Base-by-base conservation (phyloP, 164 flowering plant genomes). In the Sedum album region DNA sequence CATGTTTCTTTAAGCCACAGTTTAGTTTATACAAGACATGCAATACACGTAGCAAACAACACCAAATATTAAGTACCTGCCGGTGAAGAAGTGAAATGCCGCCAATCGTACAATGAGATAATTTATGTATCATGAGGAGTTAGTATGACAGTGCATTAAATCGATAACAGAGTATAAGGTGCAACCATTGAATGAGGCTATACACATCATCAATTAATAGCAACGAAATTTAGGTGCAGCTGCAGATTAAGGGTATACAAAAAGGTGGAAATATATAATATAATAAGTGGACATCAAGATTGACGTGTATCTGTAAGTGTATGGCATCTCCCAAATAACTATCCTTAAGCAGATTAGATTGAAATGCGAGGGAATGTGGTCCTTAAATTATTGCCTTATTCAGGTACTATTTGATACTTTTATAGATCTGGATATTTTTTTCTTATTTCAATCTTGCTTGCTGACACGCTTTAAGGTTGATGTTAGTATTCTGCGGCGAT, bases 171-270 rank as follows among this genome's bases (percentile, higher is more conserved):
- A 57, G 62, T 55, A 55, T 26, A 55, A 25, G 17, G 61, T 55
- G 25, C 57, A 25, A 57, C n/a, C 62, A 57, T 57, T 57, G 62
- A 57, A 57, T 57, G 62, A 57, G n/a, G 33, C 31, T 26, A 0
- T 57, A 57, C 28, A 57, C 31, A 25, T 28, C 62, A 28, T 7
- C 62, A 57, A 26, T 57, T 57, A 57, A 57, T 57, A 57, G 62
- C 62, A 28, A 15, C 10, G 4, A 57, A 57, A 57, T 57, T 57
- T 57, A 57, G 62, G 62, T 57, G 62, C 62, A n/a, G n/a, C 60
- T 1, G 60, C 28, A 53, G 60, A 23, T 53, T 6, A 44, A 17
- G 48, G 1, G 15, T 11, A 17, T 3, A 44, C 17, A 44, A 44
- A 18, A 44, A 44, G 48, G 30, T 2, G 13, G 14, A 23, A 17